phyloP scores from a whole-genome alignment of 2,329 filamentous ascomycete genomes.

The Myriangium duriaei region DNA sequence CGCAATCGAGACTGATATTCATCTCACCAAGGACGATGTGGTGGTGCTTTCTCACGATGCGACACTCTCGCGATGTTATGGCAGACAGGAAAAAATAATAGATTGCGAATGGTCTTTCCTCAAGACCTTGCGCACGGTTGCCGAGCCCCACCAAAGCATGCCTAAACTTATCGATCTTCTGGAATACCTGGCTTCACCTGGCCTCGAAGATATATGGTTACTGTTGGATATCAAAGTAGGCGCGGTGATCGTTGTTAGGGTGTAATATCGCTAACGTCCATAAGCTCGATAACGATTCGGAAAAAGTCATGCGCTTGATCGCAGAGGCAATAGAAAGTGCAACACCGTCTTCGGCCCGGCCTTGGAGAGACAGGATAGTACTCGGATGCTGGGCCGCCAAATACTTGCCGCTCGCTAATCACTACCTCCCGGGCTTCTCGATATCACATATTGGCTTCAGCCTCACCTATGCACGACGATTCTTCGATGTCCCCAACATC shows the following conservation, averaged over 20 bases:
- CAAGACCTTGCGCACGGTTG: conserved; percentile 52
- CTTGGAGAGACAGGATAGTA: conserved; percentile 63
- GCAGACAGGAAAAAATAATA: conserved; percentile 55
- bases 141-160: conserved; percentile 58
- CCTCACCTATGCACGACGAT: conserved; percentile 54
- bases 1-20: conserved; percentile 80
- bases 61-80: conserved; percentile 69
- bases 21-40: conserved; percentile 68
- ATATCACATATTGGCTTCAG: conserved; percentile 59
- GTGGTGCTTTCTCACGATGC: conserved; percentile 63
- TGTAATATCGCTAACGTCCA: conserved; percentile 9
- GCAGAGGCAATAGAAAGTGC: conserved; percentile 48
- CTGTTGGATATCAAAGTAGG: conserved; percentile 77
- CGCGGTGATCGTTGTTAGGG: neutral
- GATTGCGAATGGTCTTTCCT: conserved; percentile 70
- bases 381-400: conserved; percentile 73
- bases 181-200: conserved; percentile 54
- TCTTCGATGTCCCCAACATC: conserved; percentile 54
- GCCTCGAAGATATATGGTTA: conserved; percentile 59
- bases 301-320: conserved; percentile 58
- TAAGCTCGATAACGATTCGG: conserved; percentile 56
- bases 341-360: conserved; percentile 29
- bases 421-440: conserved; percentile 50
- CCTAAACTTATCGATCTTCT: conserved; percentile 64
- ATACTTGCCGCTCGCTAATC: conserved; percentile 52